Base-by-base conservation (phyloP, 2,329 filamentous ascomycete species). In the Aspergillus bombycis region DNA sequence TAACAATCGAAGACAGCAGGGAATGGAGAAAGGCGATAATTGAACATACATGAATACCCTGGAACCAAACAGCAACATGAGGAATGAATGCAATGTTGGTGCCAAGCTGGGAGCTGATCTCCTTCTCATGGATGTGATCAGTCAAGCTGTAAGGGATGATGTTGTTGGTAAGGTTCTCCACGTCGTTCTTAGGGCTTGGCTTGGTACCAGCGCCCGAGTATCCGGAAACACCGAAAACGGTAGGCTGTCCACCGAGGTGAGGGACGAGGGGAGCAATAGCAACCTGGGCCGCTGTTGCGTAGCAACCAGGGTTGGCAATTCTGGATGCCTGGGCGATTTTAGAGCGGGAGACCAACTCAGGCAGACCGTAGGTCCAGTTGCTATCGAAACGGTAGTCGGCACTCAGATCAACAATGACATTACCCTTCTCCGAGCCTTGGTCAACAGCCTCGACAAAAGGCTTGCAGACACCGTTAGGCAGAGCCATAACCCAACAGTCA, bases 401-500 rank as follows among this genome's bases (percentile, higher is more conserved):
- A n/a, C 93, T 97, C 41, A 99, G 86, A 77, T 99, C 95, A 53
- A 99, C 85, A 69, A 98, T 91, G 46, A 98, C 83, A 70, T 91
- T 93, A 66, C 86, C 86, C 72, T 84, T 82, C 58, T 87, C 85
- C 62, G 88, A 88, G 36, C 85, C 87, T 73, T 90, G 86, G 71
- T 94, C 87, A 59, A 98, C 87, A 9, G 94, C 94, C 67, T 98
- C 92, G 11, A 98, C 91, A 70, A 91, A 99, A 0, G 95, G 94
- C 81, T 93, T 91, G 87, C 93, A 97, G 57, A 97, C 93, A 65
- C 92, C 92, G 74, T 98, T 99, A 52, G 94, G 95, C 34, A 98
- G 88, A 41, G 95, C 95, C 92, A 98, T 95, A 52, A 98, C 92
- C 94, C 94, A 98, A 81, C 92, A 95, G 81, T 98, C 94, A 57